Conservation (phyloP, 371 early-diverging fungal genomes). For the Apophysomyces elegans region DNA sequence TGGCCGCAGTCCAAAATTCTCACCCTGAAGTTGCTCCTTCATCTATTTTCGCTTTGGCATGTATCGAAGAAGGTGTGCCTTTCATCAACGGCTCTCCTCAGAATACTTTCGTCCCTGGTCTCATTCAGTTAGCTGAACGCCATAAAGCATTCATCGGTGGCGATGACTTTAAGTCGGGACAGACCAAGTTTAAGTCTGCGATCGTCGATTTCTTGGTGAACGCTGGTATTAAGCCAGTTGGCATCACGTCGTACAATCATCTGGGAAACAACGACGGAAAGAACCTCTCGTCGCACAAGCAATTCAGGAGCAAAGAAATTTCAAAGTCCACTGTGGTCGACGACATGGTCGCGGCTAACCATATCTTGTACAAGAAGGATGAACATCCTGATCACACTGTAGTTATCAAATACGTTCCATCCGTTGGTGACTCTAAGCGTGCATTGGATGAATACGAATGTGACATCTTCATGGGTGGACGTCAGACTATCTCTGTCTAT, state of each 20-base stretch:
- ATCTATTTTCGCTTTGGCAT: constrained; percentile 95
- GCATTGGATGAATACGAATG: constrained; percentile 97
- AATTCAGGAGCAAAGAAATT: constrained; percentile 98
- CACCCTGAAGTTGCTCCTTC: constrained; percentile 94
- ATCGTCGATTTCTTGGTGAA: constrained; percentile 97
- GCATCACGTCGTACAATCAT: constrained; percentile 97
- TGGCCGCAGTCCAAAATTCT: constrained; percentile 76
- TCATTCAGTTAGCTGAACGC: constrained; percentile 86
- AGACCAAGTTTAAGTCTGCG: constrained; percentile 98
- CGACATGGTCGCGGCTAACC: constrained; percentile 96
- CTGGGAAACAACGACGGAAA: constrained; percentile 98
- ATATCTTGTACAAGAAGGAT: constrained; percentile 80
- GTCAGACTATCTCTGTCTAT: constrained; percentile 94
- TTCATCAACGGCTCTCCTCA: constrained; percentile 99
- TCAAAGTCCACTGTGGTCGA: constrained; percentile 97
- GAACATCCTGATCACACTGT: constrained; percentile 97
- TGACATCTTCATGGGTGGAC: constrained; percentile 98
- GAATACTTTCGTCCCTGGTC: constrained; percentile 97
- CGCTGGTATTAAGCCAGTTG: constrained; percentile 97
- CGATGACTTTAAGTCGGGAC: constrained; percentile 98
- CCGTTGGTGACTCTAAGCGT: constrained; percentile 97
- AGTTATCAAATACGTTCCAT: constrained; percentile 97
- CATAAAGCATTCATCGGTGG: constrained; percentile 92
- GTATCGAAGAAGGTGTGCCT: constrained; percentile 91
- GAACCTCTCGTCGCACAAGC: constrained; percentile 95